Evolutionary conservation across 805 yeast genomes (phyloP).

Genomic region (Citeromyces matritensis): DNA sequence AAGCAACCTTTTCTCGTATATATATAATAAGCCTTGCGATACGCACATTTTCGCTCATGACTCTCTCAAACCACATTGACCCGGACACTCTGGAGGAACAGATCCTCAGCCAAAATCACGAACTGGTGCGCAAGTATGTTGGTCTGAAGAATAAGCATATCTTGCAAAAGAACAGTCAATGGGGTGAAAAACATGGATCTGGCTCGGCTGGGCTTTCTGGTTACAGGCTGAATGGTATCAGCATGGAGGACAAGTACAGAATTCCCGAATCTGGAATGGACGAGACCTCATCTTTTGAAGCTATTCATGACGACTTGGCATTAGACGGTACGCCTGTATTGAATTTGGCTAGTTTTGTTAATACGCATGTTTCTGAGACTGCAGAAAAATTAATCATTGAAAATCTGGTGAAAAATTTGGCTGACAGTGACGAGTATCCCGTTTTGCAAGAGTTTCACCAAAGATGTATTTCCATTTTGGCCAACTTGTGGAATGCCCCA

Average conservation of each 20-base stretch:
- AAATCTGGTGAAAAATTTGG: slow-evolving; percentile 74
- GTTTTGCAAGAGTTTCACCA: slow-evolving; percentile 65
- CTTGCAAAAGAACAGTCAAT: neutral
- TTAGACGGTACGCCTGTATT: slow-evolving; percentile 77
- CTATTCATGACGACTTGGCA: slow-evolving; percentile 58
- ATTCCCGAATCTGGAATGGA: slow-evolving; percentile 44
- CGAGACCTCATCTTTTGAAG: slow-evolving; percentile 36
- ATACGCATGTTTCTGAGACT: slow-evolving; percentile 46
- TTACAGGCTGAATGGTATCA: slow-evolving; percentile 12
- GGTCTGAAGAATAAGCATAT: slow-evolving; percentile 3
- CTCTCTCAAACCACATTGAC: slow-evolving; percentile 27
- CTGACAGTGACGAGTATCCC: slow-evolving; percentile 91
- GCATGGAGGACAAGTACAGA: slow-evolving; percentile 29
- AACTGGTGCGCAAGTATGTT: slow-evolving; percentile 10
- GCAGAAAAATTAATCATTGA: slow-evolving; percentile 43
- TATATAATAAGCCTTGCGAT: too few relatives aligned
- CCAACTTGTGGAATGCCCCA: slow-evolving; percentile 73
- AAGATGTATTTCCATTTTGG: slow-evolving; percentile 69
- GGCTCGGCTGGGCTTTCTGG: slow-evolving; percentile 7
- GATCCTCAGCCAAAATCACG: slow-evolving; percentile 15
- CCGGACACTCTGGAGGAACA: slow-evolving; percentile 22
- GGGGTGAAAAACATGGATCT: neutral
- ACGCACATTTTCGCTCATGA: slow-evolving; percentile 14
- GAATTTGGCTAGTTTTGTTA: slow-evolving; percentile 83
- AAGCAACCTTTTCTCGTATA: too few relatives aligned